These are phyloP conservation scores for Aspergillus aculeatus DNA, from an alignment of 2,329 filamentous ascomycete genomes.

Conservation along the genomic window DNA sequence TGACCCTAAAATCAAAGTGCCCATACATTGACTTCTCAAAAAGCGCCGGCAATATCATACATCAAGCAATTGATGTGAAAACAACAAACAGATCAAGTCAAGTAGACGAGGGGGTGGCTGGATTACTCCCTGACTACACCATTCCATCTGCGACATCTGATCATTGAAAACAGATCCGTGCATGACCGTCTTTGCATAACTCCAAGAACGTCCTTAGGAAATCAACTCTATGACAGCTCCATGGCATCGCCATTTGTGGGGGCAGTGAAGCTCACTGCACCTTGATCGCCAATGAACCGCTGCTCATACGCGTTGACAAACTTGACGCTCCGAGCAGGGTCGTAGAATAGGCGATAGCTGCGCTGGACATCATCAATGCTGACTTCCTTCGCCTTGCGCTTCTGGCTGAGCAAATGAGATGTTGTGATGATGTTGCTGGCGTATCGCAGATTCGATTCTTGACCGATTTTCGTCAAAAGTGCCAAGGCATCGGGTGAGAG, in stretches of 20 bases:
- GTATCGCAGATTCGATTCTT: conserved; percentile 88
- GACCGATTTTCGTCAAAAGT: conserved; percentile 90
- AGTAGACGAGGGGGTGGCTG: conserved; percentile 16
- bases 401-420: conserved; percentile 80
- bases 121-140: background rate
- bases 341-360: conserved; percentile 92
- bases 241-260: conserved; percentile 61
- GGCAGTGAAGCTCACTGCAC: conserved; percentile 69
- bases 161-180: background rate
- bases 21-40: conserved; percentile 25
- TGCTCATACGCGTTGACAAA: conserved; percentile 91
- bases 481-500: conserved; percentile 85
- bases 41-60: conserved; percentile 42
- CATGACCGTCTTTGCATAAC: conserved; percentile 13
- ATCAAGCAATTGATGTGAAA: conserved; percentile 35
- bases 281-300: conserved; percentile 84
- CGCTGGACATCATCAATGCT: conserved; percentile 85
- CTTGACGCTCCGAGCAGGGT: conserved; percentile 80
- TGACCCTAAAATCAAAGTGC: conserved; percentile 23
- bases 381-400: conserved; percentile 81
- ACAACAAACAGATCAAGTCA: conserved; percentile 21
- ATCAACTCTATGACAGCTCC: conserved; percentile 58
- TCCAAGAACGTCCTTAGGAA: conserved; percentile 7
- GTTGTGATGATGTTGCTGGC: conserved; percentile 98
- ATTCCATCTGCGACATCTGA: background rate